Evolutionary conservation across 257 asterid genomes (phyloP).

Genomic region (Solanum okadae): DNA sequence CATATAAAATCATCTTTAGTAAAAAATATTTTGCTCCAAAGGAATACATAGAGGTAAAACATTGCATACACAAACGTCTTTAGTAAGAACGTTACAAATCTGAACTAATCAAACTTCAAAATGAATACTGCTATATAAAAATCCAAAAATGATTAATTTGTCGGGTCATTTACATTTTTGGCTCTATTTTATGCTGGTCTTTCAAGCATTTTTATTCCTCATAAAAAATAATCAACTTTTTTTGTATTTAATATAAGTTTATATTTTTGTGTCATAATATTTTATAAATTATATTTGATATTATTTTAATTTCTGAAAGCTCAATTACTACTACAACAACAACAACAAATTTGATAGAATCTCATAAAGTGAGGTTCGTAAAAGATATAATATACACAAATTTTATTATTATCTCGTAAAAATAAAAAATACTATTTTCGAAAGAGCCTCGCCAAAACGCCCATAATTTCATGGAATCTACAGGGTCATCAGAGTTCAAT

Average conservation of each 20-base stretch:
- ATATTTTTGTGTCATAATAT: background rate
- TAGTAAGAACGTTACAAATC: background rate
- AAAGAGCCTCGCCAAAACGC: too few relatives aligned
- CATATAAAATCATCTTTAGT: background rate
- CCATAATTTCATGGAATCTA: background rate
- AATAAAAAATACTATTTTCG: rapidly evolving
- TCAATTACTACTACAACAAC: too few relatives aligned
- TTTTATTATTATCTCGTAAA: too few relatives aligned
- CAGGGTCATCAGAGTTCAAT: background rate
- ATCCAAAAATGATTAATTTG: background rate
- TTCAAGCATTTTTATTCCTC: background rate
- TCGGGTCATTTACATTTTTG: background rate
- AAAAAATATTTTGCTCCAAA: background rate
- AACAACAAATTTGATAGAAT: too few relatives aligned
- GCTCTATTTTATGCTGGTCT: background rate
- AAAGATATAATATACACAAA: rapidly evolving
- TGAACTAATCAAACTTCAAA: background rate
- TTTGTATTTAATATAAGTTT: too few relatives aligned
- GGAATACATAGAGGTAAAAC: background rate
- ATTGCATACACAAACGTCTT: background rate
- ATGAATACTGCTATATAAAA: background rate
- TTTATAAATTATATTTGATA: background rate
- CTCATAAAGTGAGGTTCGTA: rapidly evolving
- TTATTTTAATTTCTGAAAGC: background rate
- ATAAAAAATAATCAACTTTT: background rate